phyloP scores from a whole-genome alignment of 1,284 basidiomycete genomes.

The Ustilago lituana region DNA sequence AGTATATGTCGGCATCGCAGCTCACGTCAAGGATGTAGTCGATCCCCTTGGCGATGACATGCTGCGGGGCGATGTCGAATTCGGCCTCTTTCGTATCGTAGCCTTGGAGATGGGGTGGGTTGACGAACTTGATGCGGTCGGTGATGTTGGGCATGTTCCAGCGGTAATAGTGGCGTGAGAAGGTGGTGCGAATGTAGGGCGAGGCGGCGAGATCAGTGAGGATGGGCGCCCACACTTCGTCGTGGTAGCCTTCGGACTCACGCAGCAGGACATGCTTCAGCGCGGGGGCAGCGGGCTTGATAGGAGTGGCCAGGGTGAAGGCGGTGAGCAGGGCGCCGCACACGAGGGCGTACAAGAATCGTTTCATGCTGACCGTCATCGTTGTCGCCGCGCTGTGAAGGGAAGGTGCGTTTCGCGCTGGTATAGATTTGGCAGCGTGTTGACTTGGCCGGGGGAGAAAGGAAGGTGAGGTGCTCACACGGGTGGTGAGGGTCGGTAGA shows the following conservation, averaged over 20 bases:
- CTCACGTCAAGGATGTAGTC: slow-evolving; percentile 4
- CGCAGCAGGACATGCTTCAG: slow-evolving; percentile 13
- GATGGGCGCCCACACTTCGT: slow-evolving; percentile 7
- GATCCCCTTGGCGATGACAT: slow-evolving; percentile 3
- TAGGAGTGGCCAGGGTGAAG: background rate
- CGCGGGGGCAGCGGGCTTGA: background rate
- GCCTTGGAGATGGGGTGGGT: background rate
- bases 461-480: no score
- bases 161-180: background rate
- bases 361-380: background rate
- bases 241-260: slow-evolving; percentile 8
- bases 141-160: slow-evolving; percentile 10
- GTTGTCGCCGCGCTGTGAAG: no score
- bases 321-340: background rate
- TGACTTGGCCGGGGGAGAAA: no score
- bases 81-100: background rate
- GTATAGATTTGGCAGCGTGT: no score
- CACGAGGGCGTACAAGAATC: background rate
- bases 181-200: slow-evolving; percentile 9
- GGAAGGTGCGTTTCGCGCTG: no score
- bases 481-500: no score
- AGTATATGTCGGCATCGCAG: slow-evolving; percentile 4
- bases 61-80: background rate
- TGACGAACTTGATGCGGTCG: background rate
- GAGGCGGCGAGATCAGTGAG: slow-evolving; percentile 9